Conservation (phyloP, 441 rosid species). For the Populus hybrid region DNA sequence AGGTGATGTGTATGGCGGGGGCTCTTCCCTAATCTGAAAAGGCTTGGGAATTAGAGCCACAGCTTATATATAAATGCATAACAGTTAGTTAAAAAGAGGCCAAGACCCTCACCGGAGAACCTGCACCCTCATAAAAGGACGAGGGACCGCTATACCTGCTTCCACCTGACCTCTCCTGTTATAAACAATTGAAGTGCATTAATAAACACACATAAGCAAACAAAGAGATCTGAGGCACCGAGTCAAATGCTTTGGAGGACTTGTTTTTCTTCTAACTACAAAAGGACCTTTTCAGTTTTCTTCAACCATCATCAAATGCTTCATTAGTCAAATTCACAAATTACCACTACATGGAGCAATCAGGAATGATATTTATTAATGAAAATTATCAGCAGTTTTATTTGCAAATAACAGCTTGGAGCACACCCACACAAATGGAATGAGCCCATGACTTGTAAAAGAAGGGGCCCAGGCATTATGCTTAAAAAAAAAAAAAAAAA, state of each 20-base stretch:
- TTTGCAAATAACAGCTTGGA: background rate
- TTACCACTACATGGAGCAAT: background rate
- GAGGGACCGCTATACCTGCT: constrained; percentile 47
- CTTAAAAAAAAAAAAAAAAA: background rate
- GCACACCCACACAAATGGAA: background rate
- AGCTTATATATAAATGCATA: background rate
- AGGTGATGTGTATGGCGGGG: constrained; percentile 80
- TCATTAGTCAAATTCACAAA: background rate
- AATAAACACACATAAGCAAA: background rate
- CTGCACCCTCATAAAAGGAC: constrained; percentile 56
- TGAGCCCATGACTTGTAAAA: background rate
- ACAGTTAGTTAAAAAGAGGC: background rate
- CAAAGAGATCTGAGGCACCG: background rate
- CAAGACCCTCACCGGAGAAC: constrained; percentile 62
- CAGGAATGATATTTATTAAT: background rate
- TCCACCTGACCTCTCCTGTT: constrained; percentile 63
- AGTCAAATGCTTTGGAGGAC: background rate
- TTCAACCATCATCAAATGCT: background rate
- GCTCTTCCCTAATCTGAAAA: constrained; percentile 86
- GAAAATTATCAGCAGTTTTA: background rate
- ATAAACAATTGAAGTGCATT: constrained; percentile 13
- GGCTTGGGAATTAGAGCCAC: constrained; percentile 20
- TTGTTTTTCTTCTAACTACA: background rate
- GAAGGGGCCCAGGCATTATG: background rate
- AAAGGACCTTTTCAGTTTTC: background rate